Percentiles rank a stretch among this genome's conserved stretches.
These are phyloP conservation scores for Gymnopilus dilepis DNA, from an alignment of 768 basidiomycete genomes.

Conservation along the genomic window DNA sequence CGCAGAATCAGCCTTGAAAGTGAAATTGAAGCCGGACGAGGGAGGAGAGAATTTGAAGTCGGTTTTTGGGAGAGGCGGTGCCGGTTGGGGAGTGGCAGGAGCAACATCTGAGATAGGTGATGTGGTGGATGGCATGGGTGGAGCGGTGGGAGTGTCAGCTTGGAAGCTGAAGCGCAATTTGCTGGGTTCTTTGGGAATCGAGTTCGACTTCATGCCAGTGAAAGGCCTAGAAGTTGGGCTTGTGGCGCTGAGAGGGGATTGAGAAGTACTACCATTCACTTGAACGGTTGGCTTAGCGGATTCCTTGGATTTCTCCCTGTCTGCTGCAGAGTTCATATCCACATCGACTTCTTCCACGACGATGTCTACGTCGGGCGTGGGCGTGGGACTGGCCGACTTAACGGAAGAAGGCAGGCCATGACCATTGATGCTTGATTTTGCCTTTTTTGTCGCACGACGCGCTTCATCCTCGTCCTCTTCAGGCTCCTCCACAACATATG, in stretches of 20 bases:
- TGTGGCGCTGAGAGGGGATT: constrained; percentile 9
- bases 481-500: constrained; percentile 39
- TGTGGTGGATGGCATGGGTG: constrained; percentile 32
- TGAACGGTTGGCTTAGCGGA: constrained; percentile 7
- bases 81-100: constrained; percentile 22
- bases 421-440: constrained; percentile 44
- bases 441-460: constrained; percentile 52
- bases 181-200: constrained; percentile 76
- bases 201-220: constrained; percentile 49
- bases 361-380: constrained; percentile 24
- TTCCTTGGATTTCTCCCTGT: constrained; percentile 24
- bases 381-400: background rate
- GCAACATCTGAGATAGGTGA: constrained; percentile 14
- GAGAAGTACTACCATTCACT: constrained; percentile 10
- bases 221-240: constrained; percentile 29
- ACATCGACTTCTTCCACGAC: constrained; percentile 39
- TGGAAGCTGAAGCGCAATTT: constrained; percentile 78
- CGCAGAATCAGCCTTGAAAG: constrained; percentile 17
- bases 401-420: constrained; percentile 17
- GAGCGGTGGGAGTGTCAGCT: constrained; percentile 47
- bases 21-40: constrained; percentile 24
- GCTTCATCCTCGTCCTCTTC: constrained; percentile 46
- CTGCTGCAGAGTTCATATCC: constrained; percentile 25
- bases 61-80: constrained; percentile 14
- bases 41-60: constrained; percentile 18